Conservation (phyloP, 2,329 filamentous ascomycete species). For the Colletotrichum ledebouriae region DNA sequence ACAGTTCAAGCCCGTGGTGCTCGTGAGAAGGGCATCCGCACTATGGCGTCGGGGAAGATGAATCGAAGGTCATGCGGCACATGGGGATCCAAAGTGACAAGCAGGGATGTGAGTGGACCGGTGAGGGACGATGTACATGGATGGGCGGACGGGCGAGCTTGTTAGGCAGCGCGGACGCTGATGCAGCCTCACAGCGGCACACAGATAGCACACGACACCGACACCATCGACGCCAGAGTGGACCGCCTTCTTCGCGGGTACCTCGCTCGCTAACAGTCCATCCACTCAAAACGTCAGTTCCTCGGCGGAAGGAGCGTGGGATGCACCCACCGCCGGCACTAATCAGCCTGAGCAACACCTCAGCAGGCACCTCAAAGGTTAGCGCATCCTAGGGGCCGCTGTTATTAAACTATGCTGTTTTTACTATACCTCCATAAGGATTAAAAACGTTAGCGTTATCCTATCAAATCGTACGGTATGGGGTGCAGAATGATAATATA, state of each 20-base stretch:
- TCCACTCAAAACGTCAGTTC: constrained; percentile 28
- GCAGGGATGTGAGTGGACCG: constrained; percentile 31
- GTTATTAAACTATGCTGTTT: too few relatives aligned
- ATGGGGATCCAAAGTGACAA: constrained; percentile 33
- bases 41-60: constrained; percentile 33
- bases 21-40: constrained; percentile 42
- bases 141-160: constrained; percentile 13
- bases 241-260: constrained; percentile 29
- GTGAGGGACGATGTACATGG: constrained; percentile 28
- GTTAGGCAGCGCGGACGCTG: constrained; percentile 39
- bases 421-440: too few relatives aligned
- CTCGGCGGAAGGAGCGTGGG: not conserved
- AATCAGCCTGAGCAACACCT: constrained; percentile 15
- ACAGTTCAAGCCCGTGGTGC: constrained; percentile 29
- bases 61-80: constrained; percentile 40
- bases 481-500: too few relatives aligned
- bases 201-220: constrained; percentile 34
- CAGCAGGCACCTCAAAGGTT: too few relatives aligned
- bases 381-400: too few relatives aligned
- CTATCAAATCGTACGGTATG: too few relatives aligned
- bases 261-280: constrained; percentile 32
- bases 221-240: not conserved
- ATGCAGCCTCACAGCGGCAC: constrained; percentile 34
- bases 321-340: constrained; percentile 31
- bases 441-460: too few relatives aligned